Evolutionary conservation across 345 rosid genomes (phyloP).

Genomic region (Acer campestre): DNA sequence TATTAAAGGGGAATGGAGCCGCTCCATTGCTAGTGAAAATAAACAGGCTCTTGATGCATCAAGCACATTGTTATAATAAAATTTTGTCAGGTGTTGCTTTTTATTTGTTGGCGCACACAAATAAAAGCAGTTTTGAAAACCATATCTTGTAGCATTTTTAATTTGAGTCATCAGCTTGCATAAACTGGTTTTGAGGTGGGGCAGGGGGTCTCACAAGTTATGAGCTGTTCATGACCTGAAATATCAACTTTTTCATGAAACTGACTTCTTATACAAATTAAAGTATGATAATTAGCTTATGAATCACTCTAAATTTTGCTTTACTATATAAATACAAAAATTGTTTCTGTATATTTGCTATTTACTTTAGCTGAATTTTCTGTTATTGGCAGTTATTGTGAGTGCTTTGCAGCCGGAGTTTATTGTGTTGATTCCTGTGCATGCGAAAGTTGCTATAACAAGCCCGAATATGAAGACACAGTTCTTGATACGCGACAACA

Average conservation of each 20-base stretch:
- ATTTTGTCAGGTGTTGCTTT: background rate
- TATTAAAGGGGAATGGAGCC: background rate
- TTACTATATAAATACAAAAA: background rate
- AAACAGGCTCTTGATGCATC: background rate
- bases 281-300: background rate
- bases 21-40: background rate
- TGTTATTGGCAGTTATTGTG: conserved; percentile 44
- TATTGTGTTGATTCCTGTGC: conserved; percentile 42
- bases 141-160: background rate
- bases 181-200: background rate
- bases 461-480: conserved; percentile 40
- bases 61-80: background rate
- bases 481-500: conserved; percentile 35
- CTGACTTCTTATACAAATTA: background rate
- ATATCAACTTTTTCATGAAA: background rate
- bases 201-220: background rate
- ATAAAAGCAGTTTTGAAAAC: background rate
- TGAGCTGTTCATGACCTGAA: background rate
- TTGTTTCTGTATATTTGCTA: background rate
- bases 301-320: background rate
- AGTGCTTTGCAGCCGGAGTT: conserved; percentile 45
- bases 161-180: background rate
- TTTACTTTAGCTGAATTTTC: conserved; percentile 11
- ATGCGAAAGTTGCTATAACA: conserved; percentile 43
- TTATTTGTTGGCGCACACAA: background rate